phyloP scores from a whole-genome alignment of 139 green algal genomes.

The Diplosphaera chodatii region DNA sequence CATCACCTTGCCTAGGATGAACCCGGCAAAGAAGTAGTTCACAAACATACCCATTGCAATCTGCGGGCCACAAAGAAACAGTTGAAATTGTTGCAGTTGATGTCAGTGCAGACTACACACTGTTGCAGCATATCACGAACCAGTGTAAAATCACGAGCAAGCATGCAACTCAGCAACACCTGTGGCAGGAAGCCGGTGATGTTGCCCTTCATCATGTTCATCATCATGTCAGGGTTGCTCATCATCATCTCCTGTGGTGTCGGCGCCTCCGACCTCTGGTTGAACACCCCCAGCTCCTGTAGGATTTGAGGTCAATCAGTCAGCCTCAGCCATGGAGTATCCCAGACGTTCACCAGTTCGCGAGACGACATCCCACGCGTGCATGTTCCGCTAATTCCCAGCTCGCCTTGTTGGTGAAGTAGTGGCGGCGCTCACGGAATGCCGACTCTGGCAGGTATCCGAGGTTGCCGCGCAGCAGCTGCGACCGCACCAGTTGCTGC shows the following conservation, averaged over 20 bases:
- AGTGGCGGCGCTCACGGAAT: conserved; percentile 62
- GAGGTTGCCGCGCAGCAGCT: conserved; percentile 38
- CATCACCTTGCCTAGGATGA: conserved; percentile 76
- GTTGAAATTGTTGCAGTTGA: too few species aligned
- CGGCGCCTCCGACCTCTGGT: conserved; percentile 42
- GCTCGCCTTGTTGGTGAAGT: conserved; percentile 65
- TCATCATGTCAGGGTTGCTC: conserved; percentile 80
- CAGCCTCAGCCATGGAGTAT: not conserved
- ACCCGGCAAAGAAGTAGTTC: conserved; percentile 79
- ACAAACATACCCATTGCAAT: conserved; percentile 76
- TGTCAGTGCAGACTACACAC: too few species aligned
- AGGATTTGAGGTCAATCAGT: not conserved
- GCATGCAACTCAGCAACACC: conserved; percentile 29
- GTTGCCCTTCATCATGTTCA: conserved; percentile 89
- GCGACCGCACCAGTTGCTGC: conserved; percentile 47
- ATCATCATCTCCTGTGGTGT: conserved; percentile 78
- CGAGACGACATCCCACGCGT: too few species aligned
- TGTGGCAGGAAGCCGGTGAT: conserved; percentile 69
- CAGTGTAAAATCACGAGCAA: too few species aligned
- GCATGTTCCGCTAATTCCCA: too few species aligned
- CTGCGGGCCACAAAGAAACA: conserved; percentile 26
- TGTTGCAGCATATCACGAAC: too few species aligned
- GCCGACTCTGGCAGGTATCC: conserved; percentile 37
- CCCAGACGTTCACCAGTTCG: too few species aligned
- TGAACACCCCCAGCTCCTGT: conserved; percentile 62